Percentiles rank a stretch among this genome's conserved stretches.
Evolutionary conservation across 805 yeast genomes (phyloP).

Genomic region (Kluyveromyces siamensis): DNA sequence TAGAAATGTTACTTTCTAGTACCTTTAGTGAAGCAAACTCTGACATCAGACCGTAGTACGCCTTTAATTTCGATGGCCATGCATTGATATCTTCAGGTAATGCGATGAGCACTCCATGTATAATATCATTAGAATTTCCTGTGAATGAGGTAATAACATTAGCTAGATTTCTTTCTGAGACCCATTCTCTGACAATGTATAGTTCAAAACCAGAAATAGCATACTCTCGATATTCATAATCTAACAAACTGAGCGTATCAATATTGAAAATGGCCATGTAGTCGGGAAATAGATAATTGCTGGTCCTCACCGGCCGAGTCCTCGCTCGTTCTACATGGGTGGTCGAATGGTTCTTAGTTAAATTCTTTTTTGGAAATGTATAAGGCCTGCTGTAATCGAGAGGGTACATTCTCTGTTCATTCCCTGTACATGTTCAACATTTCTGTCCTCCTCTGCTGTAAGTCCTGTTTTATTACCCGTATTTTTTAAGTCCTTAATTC

Average conservation of each 20-base stretch:
- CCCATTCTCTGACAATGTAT: constrained; percentile 94
- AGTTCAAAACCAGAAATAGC: constrained; percentile 70
- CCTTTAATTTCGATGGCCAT: constrained; percentile 38
- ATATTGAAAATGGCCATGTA: constrained; percentile 43
- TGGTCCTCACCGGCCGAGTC: constrained; percentile 9
- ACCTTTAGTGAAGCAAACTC: constrained; percentile 61
- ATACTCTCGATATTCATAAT: constrained; percentile 37
- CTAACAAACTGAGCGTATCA: constrained; percentile 32
- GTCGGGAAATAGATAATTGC: constrained; percentile 40
- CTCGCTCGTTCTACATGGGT: constrained; percentile 9
- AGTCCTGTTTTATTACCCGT: neutral
- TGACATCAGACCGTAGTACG: constrained; percentile 56
- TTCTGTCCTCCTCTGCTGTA: neutral
- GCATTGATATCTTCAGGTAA: constrained; percentile 28
- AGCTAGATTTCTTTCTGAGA: constrained; percentile 56
- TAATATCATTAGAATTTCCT: constrained; percentile 62
- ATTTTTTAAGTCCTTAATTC: neutral
- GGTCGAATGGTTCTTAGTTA: neutral
- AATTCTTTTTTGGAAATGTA: neutral
- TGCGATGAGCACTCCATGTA: constrained; percentile 53
- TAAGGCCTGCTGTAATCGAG: neutral
- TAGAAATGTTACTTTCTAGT: constrained; percentile 41
- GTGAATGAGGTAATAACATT: constrained; percentile 74
- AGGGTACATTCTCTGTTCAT: neutral
- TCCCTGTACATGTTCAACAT: neutral